These are phyloP conservation scores for Escovopsis weberi DNA, from an alignment of 2,329 filamentous ascomycete species.

Conservation along the genomic window DNA sequence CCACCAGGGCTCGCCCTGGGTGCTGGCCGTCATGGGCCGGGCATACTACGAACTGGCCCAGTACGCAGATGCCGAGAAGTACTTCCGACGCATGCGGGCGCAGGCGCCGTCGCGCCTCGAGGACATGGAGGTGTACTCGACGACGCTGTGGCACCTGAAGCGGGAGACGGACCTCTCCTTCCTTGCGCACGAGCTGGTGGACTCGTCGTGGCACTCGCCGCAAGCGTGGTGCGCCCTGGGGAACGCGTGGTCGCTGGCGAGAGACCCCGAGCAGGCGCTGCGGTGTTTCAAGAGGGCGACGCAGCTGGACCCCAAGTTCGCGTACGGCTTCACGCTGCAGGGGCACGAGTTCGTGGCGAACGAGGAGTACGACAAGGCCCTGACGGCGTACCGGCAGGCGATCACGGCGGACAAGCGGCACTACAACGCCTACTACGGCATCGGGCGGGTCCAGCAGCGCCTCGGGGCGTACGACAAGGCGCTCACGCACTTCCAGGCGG, in stretches of 20 bases:
- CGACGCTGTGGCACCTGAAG: slow-evolving; percentile 96
- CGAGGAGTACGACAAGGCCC: slow-evolving; percentile 92
- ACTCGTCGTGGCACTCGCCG: slow-evolving; percentile 74
- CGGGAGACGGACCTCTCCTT: slow-evolving; percentile 84
- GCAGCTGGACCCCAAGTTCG: slow-evolving; percentile 77
- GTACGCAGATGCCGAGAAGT: slow-evolving; percentile 76
- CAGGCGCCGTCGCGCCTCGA: slow-evolving; percentile 71
- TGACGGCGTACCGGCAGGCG: slow-evolving; percentile 72
- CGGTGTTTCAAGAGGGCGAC: slow-evolving; percentile 91
- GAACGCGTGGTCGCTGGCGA: slow-evolving; percentile 83
- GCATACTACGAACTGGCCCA: slow-evolving; percentile 82
- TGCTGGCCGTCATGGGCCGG: slow-evolving; percentile 77
- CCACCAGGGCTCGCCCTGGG: slow-evolving; percentile 87
- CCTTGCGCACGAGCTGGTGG: slow-evolving; percentile 78
- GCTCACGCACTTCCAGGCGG: slow-evolving; percentile 79
- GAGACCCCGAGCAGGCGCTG: slow-evolving; percentile 88
- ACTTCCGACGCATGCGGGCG: slow-evolving; percentile 65
- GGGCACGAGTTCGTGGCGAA: slow-evolving; percentile 93
- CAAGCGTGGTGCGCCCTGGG: slow-evolving; percentile 94
- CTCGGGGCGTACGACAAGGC: slow-evolving; percentile 84
- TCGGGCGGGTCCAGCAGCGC: slow-evolving; percentile 71
- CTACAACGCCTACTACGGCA: slow-evolving; percentile 98
- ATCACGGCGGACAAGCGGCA: slow-evolving; percentile 78
- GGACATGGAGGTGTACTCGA: slow-evolving; percentile 97
- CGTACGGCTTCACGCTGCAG: slow-evolving; percentile 90